These are phyloP conservation scores for Suillus paluster DNA, from an alignment of 768 basidiomycete species.

Conservation along the genomic window DNA sequence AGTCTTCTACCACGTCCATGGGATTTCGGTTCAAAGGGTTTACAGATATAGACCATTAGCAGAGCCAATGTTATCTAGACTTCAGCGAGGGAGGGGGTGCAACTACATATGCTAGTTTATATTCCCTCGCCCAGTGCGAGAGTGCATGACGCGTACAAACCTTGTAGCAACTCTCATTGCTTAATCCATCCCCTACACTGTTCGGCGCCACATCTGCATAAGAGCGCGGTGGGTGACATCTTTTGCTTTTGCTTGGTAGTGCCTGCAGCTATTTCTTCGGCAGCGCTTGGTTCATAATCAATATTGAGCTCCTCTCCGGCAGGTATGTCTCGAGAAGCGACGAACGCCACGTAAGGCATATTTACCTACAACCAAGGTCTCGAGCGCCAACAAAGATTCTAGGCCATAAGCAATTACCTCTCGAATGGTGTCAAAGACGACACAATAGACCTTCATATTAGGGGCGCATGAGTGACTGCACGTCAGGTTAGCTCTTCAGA, in stretches of 20 bases:
- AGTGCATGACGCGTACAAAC: neutral
- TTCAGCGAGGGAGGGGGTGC: neutral
- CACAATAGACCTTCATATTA: constrained; percentile 59
- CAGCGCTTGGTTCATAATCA: constrained; percentile 60
- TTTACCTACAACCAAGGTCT: constrained; percentile 46
- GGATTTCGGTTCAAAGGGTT: neutral
- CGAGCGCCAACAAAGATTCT: neutral
- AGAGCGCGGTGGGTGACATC: constrained; percentile 33
- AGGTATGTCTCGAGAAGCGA: constrained; percentile 50
- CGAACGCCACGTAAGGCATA: constrained; percentile 66
- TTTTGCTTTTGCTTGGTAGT: constrained; percentile 25
- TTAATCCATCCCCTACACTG: constrained; percentile 45
- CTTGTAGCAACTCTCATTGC: constrained; percentile 1
- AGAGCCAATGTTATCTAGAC: neutral
- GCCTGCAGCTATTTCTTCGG: constrained; percentile 20
- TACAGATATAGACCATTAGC: neutral
- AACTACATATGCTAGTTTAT: neutral
- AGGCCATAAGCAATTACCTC: constrained; percentile 41
- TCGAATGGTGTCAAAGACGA: constrained; percentile 64
- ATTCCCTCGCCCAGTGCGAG: neutral
- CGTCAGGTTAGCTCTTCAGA: neutral
- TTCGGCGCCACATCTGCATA: constrained; percentile 43
- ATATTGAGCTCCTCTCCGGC: constrained; percentile 62
- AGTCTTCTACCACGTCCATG: neutral
- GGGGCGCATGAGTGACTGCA: constrained; percentile 72